Evolutionary conservation across 2,329 filamentous ascomycete genomes (phyloP).

Genomic region (Diaporthe sp.): DNA sequence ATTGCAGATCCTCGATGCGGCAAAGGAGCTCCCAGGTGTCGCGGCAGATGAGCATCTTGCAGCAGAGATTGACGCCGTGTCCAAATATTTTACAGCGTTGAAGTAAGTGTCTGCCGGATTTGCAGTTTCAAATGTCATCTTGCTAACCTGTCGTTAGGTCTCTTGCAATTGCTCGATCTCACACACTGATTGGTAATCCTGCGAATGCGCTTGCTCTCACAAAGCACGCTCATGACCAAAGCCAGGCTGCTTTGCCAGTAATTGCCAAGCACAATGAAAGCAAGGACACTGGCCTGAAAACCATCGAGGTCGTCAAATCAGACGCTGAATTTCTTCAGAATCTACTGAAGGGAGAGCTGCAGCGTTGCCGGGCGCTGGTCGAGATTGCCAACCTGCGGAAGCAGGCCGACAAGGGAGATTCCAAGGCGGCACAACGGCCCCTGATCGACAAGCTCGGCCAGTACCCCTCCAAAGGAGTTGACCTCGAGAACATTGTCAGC

Average conservation of each 20-base stretch:
- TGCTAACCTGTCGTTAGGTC: constrained; percentile 65
- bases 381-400: constrained; percentile 79
- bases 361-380: constrained; percentile 87
- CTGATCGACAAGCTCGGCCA: constrained; percentile 82
- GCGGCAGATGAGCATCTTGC: constrained; percentile 85
- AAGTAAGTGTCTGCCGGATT: constrained; percentile 69
- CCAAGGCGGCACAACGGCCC: constrained; percentile 57
- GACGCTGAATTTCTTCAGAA: constrained; percentile 72
- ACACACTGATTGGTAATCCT: constrained; percentile 79
- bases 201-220: constrained; percentile 89
- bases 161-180: constrained; percentile 87
- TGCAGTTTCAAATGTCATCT: background rate
- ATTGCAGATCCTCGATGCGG: constrained; percentile 89
- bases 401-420: constrained; percentile 58
- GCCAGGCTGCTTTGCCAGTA: constrained; percentile 63
- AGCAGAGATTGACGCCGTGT: constrained; percentile 82
- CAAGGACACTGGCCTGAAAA: constrained; percentile 66
- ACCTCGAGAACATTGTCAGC: constrained; percentile 84
- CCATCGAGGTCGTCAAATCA: constrained; percentile 74
- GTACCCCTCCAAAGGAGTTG: constrained; percentile 79
- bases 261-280: constrained; percentile 57
- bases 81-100: constrained; percentile 87
- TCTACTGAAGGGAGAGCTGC: constrained; percentile 79
- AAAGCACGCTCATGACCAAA: constrained; percentile 77
- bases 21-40: constrained; percentile 91